These are phyloP conservation scores for Psidium friedrichsthalianum DNA, from an alignment of 345 rosid species.

Conservation along the genomic window DNA sequence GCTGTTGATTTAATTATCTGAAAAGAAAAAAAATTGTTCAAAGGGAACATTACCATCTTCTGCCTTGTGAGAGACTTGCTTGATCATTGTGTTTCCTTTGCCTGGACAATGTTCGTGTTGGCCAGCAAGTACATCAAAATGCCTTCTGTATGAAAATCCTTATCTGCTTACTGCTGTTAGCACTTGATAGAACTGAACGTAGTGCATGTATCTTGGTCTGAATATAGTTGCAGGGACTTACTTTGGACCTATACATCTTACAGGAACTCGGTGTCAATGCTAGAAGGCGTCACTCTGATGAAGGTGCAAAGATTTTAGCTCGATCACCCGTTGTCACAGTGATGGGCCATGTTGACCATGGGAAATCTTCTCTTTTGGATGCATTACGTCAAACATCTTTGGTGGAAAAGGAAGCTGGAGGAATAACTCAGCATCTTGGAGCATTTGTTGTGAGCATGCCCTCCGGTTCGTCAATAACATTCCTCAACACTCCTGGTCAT, in stretches of 20 bases:
- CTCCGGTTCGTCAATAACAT: conserved; percentile 84
- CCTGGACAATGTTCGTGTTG: not conserved
- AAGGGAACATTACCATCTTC: not conserved
- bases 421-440: conserved; percentile 95
- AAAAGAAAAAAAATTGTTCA: not conserved
- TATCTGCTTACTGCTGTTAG: not conserved
- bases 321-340: conserved; percentile 86
- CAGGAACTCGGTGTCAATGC: conserved; percentile 78
- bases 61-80: not conserved
- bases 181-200: not conserved
- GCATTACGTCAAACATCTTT: conserved; percentile 78
- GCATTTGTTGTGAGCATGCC: conserved; percentile 86
- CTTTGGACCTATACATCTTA: conserved; percentile 1
- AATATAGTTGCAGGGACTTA: not conserved
- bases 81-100: not conserved
- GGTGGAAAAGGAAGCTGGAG: conserved; percentile 91
- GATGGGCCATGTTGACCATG: conserved; percentile 99
- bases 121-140: not conserved
- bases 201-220: not conserved
- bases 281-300: conserved; percentile 63
- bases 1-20: not conserved
- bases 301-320: conserved; percentile 52
- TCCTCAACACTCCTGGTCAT: conserved; percentile 94
- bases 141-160: not conserved
- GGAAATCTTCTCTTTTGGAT: conserved; percentile 87